Percentiles rank a stretch among this genome's conserved stretches.
Conservation (phyloP, 1,284 basidiomycete genomes). For the Leccinum fallax region DNA sequence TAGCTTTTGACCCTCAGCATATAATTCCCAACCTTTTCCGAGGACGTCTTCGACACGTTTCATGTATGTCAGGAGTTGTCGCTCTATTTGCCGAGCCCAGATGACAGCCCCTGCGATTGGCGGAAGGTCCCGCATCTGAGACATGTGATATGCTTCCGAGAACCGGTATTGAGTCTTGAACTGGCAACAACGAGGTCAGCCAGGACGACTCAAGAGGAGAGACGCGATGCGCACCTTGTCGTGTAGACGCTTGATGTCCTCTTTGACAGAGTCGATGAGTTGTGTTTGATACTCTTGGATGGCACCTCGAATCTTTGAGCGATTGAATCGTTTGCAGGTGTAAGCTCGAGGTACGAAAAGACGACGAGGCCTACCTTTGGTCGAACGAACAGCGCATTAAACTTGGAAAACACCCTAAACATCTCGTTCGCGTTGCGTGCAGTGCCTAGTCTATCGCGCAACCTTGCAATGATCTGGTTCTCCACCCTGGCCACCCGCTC, state of each 20-base stretch:
- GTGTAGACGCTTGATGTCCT: constrained; percentile 65
- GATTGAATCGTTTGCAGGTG: not conserved
- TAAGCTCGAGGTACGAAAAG: not conserved
- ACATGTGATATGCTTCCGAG: constrained; percentile 97
- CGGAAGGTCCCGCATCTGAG: constrained; percentile 95
- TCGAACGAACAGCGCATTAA: constrained; percentile 85
- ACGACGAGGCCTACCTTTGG: constrained; percentile 77
- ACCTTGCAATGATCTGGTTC: constrained; percentile 61
- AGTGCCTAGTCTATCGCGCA: constrained; percentile 90
- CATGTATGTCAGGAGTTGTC: constrained; percentile 81
- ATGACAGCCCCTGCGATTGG: constrained; percentile 97
- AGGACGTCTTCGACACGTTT: not conserved
- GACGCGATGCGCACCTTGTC: constrained; percentile 67
- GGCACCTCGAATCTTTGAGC: not conserved
- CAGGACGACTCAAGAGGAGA: not conserved
- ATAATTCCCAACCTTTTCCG: not conserved
- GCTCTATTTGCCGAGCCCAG: constrained; percentile 98
- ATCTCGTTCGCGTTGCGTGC: constrained; percentile 98
- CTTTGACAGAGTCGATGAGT: too few relatives aligned
- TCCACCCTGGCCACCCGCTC: constrained; percentile 97
- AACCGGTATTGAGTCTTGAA: not conserved
- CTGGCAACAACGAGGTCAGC: not conserved
- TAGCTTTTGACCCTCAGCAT: not conserved
- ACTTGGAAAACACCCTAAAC: constrained; percentile 98
- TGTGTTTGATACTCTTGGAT: too few relatives aligned